phyloP scores from a whole-genome alignment of 2,329 filamentous ascomycete genomes.

The Plenodomus tracheiphilus region DNA sequence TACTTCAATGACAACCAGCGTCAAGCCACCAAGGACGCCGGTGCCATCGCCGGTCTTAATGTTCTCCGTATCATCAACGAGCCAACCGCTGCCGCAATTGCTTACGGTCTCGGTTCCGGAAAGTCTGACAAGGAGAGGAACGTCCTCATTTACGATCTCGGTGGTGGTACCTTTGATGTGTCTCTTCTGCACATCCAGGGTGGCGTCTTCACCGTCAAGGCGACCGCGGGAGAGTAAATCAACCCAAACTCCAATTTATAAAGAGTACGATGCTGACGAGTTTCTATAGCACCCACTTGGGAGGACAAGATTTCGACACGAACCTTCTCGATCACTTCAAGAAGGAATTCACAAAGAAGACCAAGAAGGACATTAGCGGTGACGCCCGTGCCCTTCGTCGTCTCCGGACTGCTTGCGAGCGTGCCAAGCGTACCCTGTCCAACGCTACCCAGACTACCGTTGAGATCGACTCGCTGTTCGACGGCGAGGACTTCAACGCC shows the following conservation, averaged over 20 bases:
- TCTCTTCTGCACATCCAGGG: constrained; percentile 98
- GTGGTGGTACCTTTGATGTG: constrained; percentile 99
- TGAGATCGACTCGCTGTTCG: constrained; percentile 98
- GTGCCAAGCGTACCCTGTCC: constrained; percentile 98
- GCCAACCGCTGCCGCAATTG: constrained; percentile 96
- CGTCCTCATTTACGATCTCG: constrained; percentile 99
- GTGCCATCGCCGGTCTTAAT: constrained; percentile 95
- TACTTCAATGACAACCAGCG: constrained; percentile 99
- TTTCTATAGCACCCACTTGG: constrained; percentile 72
- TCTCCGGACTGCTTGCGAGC: constrained; percentile 97
- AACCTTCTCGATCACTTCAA: constrained; percentile 96
- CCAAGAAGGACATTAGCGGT: constrained; percentile 61
- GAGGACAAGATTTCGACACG: constrained; percentile 95
- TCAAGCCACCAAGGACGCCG: constrained; percentile 98
- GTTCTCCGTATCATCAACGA: constrained; percentile 99
- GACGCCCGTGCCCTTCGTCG: constrained; percentile 93
- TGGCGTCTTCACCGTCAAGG: constrained; percentile 99
- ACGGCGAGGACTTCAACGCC: constrained; percentile 96
- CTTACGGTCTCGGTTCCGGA: constrained; percentile 93
- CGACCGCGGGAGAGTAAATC: constrained; percentile 79
- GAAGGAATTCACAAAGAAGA: constrained; percentile 86
- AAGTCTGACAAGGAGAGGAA: constrained; percentile 98
- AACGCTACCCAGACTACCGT: constrained; percentile 97
- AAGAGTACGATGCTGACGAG: background rate
- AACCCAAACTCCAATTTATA: background rate